Base-by-base conservation (phyloP, 352 stramenopile species). In the Blastocystis sp. region DNA sequence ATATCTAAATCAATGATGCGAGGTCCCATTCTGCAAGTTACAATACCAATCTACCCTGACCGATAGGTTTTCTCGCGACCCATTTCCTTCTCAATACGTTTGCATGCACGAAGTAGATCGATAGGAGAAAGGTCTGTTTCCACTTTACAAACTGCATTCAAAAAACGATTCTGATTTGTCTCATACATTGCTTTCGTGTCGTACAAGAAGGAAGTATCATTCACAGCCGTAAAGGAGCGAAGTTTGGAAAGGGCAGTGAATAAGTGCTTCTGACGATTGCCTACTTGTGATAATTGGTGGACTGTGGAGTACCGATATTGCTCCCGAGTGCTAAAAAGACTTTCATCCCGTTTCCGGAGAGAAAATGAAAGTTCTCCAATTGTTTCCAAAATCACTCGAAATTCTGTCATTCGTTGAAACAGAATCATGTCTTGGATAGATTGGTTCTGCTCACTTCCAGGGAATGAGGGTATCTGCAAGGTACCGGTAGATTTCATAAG, bases 1-100 rank as follows among this genome's bases (percentile, higher is more conserved):
- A 99, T 95, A 91, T 99, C 96, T 42, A 99, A 93, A 89, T 99
- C 96, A 35, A 98, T 94, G 4, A 95, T 92, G 30, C 96, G 91
- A 17, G 96, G 96, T 42, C 96, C 95, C 90, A 97, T 97, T 69
- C 95, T 88, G 94, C 56, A 91, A 75, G n/a, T 59, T 15, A 53
- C 17, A 44, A 70, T 84, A 57, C 93, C 92, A 92, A 90, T 40
- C 93, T 90, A 7, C 91, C 0, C 77, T 44, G 19, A 88, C 62
- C 70, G 7, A 64, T 81, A 81, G n/a, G 77, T 94, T 54, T 93
- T 90, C 5, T 92, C 93, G 70, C 96, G 92, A 35, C 95, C 96
- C 56, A 98, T 90, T 30, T 95, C 90, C 48, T 91, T 89, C 90
- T 98, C 95, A 51, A 98, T 95, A 30, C 90, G 82, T 90, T 98